Percentiles rank a stretch among this genome's conserved stretches.
Evolutionary conservation across 2,329 filamentous ascomycete species (phyloP).

Genomic region (Cordyceps cicadae): DNA sequence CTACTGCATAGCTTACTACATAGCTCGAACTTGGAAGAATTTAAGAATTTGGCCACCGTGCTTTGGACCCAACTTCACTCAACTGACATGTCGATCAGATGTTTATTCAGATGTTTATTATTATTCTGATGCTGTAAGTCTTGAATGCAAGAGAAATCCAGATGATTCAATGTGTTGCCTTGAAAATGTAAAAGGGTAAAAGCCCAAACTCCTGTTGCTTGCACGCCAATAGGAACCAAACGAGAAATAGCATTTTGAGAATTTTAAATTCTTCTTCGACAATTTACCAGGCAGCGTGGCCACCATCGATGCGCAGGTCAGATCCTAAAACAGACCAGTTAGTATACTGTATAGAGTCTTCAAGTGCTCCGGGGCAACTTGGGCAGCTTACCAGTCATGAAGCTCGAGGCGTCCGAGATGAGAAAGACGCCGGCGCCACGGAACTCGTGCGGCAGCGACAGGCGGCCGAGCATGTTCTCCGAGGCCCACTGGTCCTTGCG

Average conservation of each 20-base stretch:
- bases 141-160: not conserved
- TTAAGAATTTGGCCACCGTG: no score
- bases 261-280: not conserved
- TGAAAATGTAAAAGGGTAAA: not conserved
- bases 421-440: conserved; percentile 66
- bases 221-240: not conserved
- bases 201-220: not conserved
- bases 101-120: not conserved
- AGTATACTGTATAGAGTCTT: not conserved
- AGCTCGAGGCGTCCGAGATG: conserved; percentile 60
- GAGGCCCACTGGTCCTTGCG: conserved; percentile 61
- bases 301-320: conserved; percentile 63
- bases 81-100: not conserved
- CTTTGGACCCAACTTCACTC: no score
- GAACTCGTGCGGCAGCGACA: conserved; percentile 62
- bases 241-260: not conserved
- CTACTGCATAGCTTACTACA: no score
- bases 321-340: conserved; percentile 21
- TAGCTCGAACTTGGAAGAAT: no score
- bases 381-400: conserved; percentile 55
- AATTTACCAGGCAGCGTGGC: conserved; percentile 52
- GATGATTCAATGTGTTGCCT: not conserved
- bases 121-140: not conserved
- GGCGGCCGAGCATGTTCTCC: conserved; percentile 73
- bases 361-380: not conserved